Evolutionary conservation across 441 rosid genomes (phyloP).

Genomic region (Kokia cookei): DNA sequence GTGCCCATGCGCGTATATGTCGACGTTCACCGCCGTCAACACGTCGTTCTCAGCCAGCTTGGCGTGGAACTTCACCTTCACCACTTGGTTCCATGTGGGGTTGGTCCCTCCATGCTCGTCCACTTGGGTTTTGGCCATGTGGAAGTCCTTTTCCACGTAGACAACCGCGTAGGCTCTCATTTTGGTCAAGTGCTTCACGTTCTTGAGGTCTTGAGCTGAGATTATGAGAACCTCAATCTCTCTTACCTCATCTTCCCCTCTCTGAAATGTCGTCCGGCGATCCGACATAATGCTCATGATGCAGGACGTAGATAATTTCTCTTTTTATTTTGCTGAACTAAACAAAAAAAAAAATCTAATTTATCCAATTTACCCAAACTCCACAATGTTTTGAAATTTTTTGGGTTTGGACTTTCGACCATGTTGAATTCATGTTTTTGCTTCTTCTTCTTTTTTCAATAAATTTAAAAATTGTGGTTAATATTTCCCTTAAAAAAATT

Average conservation of each 20-base stretch:
- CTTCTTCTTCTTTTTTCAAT: not conserved
- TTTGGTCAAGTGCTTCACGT: constrained; percentile 33
- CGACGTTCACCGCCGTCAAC: constrained; percentile 63
- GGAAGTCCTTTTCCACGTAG: constrained; percentile 55
- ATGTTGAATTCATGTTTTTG: not conserved
- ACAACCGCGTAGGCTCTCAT: constrained; percentile 73
- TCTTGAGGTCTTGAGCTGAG: constrained; percentile 53
- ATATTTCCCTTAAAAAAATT: no score
- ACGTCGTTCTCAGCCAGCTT: constrained; percentile 59
- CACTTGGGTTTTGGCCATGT: constrained; percentile 51
- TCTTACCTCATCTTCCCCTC: not conserved
- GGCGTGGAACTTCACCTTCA: constrained; percentile 48
- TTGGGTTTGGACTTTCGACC: not conserved
- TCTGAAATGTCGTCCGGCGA: constrained; percentile 9
- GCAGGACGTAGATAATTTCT: not conserved
- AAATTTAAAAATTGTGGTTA: not conserved
- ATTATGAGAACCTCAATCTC: constrained; percentile 32
- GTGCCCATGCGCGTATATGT: constrained; percentile 70
- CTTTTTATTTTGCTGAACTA: not conserved
- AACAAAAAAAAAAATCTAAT: not conserved
- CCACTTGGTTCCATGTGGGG: constrained; percentile 77
- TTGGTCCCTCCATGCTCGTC: constrained; percentile 43
- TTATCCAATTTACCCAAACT: not conserved
- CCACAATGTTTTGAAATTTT: not conserved
- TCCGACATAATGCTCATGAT: not conserved